Evolutionary conservation across 257 asterid species (phyloP).

Genomic region (Solanum sitiens): DNA sequence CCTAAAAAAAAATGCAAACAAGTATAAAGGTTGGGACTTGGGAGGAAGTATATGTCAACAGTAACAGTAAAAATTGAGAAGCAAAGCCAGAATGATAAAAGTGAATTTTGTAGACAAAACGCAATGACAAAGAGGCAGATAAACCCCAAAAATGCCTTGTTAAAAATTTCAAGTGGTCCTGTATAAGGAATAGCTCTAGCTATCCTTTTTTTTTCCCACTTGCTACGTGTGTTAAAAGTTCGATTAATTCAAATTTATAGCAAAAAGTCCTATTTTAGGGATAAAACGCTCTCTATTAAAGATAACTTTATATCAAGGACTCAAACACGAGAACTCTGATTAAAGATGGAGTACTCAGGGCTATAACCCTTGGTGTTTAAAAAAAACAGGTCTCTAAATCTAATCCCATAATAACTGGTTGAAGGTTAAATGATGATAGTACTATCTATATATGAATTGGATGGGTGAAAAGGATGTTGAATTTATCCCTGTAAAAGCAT

Average conservation of each 20-base stretch:
- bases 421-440: not conserved
- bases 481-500: not conserved
- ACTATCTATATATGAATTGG: not conserved
- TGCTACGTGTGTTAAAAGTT: too few relatives aligned
- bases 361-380: not conserved
- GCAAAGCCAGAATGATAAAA: not conserved
- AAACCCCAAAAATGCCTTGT: not conserved
- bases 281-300: too few relatives aligned
- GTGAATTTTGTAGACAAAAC: not conserved
- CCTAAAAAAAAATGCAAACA: fast-evolving
- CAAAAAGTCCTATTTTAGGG: too few relatives aligned
- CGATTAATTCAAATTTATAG: too few relatives aligned
- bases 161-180: not conserved
- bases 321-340: fast-evolving
- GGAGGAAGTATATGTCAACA: not conserved
- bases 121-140: not conserved
- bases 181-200: not conserved
- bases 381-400: not conserved
- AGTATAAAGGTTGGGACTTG: not conserved
- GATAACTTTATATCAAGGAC: fast-evolving
- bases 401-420: not conserved
- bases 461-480: not conserved
- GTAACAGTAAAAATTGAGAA: not conserved
- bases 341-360: not conserved
- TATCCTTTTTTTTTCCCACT: not conserved